A percentile compares a stretch with the other conserved stretches of the same genome.
These are phyloP conservation scores for Crotalaria pallida DNA, from an alignment of 306 rosid genomes.

Conservation along the genomic window DNA sequence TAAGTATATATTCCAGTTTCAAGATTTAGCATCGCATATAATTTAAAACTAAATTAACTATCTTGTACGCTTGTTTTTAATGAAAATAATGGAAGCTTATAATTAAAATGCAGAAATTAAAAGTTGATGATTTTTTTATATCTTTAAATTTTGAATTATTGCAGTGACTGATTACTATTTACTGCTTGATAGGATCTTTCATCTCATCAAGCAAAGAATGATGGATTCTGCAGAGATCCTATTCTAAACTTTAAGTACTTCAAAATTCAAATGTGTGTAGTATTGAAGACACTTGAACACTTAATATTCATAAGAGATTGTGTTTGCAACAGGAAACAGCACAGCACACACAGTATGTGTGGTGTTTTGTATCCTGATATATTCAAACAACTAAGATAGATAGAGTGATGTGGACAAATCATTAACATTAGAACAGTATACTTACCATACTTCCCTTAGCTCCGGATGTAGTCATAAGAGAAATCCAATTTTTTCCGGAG, in stretches of 20 bases:
- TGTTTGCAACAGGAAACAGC: not conserved
- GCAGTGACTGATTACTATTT: not conserved
- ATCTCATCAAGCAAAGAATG: not conserved
- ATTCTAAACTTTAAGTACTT: not conserved
- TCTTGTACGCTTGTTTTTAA: not conserved
- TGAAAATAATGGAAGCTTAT: not conserved
- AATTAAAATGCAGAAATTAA: not conserved
- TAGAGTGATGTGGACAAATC: not conserved
- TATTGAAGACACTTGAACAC: not conserved
- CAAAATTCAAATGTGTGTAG: not conserved
- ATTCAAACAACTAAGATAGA: not conserved
- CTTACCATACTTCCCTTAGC: constrained; percentile 94
- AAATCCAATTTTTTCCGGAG: constrained; percentile 78
- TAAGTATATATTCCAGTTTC: not conserved
- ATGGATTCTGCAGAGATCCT: not conserved
- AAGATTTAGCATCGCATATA: not conserved
- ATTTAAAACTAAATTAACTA: not conserved
- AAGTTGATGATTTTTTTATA: not conserved
- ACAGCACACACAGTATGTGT: not conserved
- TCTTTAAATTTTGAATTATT: not conserved
- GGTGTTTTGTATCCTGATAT: not conserved
- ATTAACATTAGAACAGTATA: constrained; percentile 9
- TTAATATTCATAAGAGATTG: not conserved
- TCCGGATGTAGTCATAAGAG: constrained; percentile 97
- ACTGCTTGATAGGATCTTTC: not conserved